Conservation (phyloP, 1,284 basidiomycete species). For the Violaceomyces palustris region DNA sequence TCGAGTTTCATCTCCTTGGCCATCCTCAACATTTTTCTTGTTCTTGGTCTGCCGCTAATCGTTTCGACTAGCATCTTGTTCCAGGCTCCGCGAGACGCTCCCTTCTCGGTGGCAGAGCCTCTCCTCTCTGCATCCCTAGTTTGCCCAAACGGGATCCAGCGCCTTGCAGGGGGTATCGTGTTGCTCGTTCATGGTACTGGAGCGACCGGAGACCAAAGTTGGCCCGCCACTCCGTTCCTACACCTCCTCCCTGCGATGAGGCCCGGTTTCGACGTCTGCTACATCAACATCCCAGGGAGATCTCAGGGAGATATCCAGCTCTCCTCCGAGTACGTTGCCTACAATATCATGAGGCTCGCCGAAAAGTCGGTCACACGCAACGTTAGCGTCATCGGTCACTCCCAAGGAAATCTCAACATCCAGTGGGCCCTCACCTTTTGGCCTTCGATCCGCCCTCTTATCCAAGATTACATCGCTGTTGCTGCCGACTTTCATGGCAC, state of each 20-base stretch:
- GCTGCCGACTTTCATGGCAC: slow-evolving; percentile 49
- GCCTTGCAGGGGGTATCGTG: slow-evolving; percentile 29
- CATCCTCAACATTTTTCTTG: no score
- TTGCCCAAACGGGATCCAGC: slow-evolving; percentile 5
- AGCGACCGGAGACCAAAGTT: slow-evolving; percentile 32
- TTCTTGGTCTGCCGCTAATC: no score
- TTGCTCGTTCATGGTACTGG: slow-evolving; percentile 51
- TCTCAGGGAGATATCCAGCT: slow-evolving; percentile 44
- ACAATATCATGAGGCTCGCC: slow-evolving; percentile 39
- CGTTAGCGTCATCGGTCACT: slow-evolving; percentile 49
- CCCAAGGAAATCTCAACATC: slow-evolving; percentile 47
- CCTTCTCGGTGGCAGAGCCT: slow-evolving; percentile 1
- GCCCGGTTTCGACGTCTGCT: slow-evolving; percentile 50
- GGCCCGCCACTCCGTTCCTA: slow-evolving; percentile 27
- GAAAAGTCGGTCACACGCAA: slow-evolving; percentile 34
- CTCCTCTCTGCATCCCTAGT: neutral
- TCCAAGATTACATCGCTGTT: slow-evolving; percentile 42
- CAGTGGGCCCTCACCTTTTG: slow-evolving; percentile 46
- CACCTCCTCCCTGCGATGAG: slow-evolving; percentile 17
- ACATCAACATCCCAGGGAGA: slow-evolving; percentile 43
- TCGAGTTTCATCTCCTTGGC: no score
- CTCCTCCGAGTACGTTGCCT: slow-evolving; percentile 51
- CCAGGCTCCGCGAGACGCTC: no score
- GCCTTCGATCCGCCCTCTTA: slow-evolving; percentile 4
- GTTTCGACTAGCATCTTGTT: no score